phyloP scores from a whole-genome alignment of 345 rosid genomes.

The Citrus australasica region DNA sequence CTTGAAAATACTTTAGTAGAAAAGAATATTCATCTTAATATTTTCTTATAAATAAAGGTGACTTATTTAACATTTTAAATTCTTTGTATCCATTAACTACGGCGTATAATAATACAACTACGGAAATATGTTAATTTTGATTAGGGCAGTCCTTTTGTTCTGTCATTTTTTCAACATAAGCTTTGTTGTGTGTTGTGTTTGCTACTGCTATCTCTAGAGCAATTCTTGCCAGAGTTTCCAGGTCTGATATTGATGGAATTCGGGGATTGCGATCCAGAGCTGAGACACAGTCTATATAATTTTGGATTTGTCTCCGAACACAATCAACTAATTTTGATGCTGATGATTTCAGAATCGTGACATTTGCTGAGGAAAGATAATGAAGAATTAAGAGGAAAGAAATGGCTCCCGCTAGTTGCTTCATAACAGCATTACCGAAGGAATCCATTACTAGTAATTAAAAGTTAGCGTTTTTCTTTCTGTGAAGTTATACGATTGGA shows the following conservation, averaged over 20 bases:
- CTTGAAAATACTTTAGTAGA: no score
- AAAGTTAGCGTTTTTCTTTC: not conserved
- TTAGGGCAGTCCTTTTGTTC: not conserved
- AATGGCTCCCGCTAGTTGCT: not conserved
- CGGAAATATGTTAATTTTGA: no score
- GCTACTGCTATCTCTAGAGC: not conserved
- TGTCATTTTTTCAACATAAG: not conserved
- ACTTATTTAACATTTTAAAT: no score
- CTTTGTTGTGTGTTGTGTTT: not conserved
- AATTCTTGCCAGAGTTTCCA: not conserved
- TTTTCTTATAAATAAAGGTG: no score
- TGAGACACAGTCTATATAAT: not conserved
- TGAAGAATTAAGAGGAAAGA: no score
- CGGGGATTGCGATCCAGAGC: not conserved
- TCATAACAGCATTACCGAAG: no score
- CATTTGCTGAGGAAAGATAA: not conserved
- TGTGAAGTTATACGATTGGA: not conserved
- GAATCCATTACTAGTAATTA: not conserved
- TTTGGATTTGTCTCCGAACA: not conserved
- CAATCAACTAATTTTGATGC: no score
- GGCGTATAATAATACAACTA: no score
- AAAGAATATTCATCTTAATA: no score
- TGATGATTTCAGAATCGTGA: not conserved
- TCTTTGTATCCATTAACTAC: no score
- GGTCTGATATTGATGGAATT: not conserved